These are phyloP conservation scores for Aeschynomene evenia DNA, from an alignment of 306 rosid genomes.

Conservation along the genomic window DNA sequence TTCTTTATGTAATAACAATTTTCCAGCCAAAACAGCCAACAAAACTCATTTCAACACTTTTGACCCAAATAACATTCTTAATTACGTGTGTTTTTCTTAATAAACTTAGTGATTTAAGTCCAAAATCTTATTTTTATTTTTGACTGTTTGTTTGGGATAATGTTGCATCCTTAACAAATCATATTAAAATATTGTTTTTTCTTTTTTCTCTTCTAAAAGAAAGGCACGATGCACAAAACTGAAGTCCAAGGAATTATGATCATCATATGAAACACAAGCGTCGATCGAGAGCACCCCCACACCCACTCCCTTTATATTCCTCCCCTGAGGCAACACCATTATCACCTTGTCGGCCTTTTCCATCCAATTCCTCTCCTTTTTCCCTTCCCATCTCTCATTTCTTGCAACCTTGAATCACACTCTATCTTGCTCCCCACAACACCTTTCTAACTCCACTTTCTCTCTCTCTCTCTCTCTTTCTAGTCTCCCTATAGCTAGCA, in stretches of 20 bases:
- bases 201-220: no score
- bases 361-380: neutral
- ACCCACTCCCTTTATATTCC: conserved; percentile 64
- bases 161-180: no score
- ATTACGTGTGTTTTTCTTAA: no score
- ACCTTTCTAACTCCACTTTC: neutral
- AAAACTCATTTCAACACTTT: no score
- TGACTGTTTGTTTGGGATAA: no score
- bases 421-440: neutral
- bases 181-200: no score
- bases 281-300: no score
- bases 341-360: conserved; percentile 76
- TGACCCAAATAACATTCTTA: no score
- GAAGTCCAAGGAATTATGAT: conserved; percentile 41
- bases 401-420: conserved; percentile 27
- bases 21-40: no score
- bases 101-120: no score
- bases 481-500: neutral
- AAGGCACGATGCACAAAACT: conserved; percentile 28
- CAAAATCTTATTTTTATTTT: no score
- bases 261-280: conserved; percentile 58
- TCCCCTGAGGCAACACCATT: conserved; percentile 57
- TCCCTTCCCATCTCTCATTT: neutral
- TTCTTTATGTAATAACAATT: no score
- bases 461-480: neutral